Conservation (phyloP, 805 yeast genomes). For the Candida tallmaniae region DNA sequence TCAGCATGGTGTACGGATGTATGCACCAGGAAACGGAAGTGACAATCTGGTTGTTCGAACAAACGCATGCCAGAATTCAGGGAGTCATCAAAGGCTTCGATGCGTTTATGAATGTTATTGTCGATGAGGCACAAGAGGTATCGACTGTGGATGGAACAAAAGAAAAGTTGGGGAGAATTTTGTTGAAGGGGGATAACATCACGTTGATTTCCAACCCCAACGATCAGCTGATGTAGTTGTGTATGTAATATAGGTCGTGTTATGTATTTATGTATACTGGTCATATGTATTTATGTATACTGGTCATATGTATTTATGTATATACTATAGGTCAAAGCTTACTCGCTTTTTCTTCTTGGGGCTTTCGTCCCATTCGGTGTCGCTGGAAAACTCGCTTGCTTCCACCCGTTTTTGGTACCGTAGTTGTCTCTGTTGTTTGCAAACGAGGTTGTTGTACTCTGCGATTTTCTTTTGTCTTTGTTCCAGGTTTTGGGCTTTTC, state of each 20-base stretch:
- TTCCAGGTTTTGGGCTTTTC: conserved; percentile 12
- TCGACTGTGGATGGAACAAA: conserved; percentile 45
- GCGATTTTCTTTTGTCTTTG: conserved; percentile 20
- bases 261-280: too few species aligned
- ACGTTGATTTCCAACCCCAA: conserved; percentile 54
- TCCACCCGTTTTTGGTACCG: conserved; percentile 12
- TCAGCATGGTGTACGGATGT: conserved; percentile 82
- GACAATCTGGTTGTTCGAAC: conserved; percentile 87
- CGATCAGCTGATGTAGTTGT: not conserved
- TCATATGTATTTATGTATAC: not conserved
- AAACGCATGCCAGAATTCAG: conserved; percentile 66
- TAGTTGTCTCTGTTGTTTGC: conserved; percentile 24
- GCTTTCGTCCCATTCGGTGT: conserved; percentile 8
- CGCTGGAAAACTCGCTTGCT: not conserved
- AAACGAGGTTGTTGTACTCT: conserved; percentile 19
- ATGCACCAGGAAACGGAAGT: conserved; percentile 79
- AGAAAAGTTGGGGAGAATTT: conserved; percentile 63
- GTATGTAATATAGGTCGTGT: too few species aligned
- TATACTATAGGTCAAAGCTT: conserved; percentile 16
- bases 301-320: not conserved
- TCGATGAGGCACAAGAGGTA: conserved; percentile 64
- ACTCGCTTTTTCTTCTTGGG: conserved; percentile 24
- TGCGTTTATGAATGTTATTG: conserved; percentile 86
- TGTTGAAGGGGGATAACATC: conserved; percentile 92
- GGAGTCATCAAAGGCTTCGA: conserved; percentile 92